phyloP scores from a whole-genome alignment of 192 early-diverging fungal species.

The Coemansia sp. region DNA sequence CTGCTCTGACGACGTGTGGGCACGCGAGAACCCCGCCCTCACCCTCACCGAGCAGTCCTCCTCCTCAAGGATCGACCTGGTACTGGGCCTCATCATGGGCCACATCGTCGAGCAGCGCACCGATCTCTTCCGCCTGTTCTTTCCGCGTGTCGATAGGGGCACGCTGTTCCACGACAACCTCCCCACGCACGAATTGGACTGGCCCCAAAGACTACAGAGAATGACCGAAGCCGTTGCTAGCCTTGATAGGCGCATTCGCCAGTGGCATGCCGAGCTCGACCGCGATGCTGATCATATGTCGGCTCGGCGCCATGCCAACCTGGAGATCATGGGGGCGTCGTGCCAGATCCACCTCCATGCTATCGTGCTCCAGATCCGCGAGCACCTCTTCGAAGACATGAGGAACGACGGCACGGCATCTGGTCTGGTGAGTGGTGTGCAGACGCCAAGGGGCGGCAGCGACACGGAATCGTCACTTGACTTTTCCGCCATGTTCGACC shows the following conservation, averaged over 20 bases:
- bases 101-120: conserved; percentile 51
- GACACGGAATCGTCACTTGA: conserved; percentile 19
- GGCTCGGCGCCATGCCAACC: conserved; percentile 48
- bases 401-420: conserved; percentile 1
- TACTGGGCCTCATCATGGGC: conserved; percentile 48
- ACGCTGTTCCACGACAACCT: conserved; percentile 53
- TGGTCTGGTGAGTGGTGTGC: not conserved
- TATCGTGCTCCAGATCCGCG: conserved; percentile 47
- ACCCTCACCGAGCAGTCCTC: not conserved
- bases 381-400: conserved; percentile 48
- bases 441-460: not conserved
- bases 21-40: conserved; percentile 20
- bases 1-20: conserved; percentile 47
- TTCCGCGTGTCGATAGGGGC: conserved; percentile 49
- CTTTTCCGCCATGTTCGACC: conserved; percentile 26
- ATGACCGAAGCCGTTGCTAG: conserved; percentile 20
- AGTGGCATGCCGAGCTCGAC: conserved; percentile 48
- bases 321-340: conserved; percentile 46
- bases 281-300: conserved; percentile 44
- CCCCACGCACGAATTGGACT: conserved; percentile 41
- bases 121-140: conserved; percentile 49
- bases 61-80: conserved; percentile 44
- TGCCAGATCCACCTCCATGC: conserved; percentile 47
- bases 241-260: conserved; percentile 40
- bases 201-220: conserved; percentile 19